Evolutionary conservation across 495 filamentous ascomycete species (phyloP).

Genomic region (Neurospora sp.): DNA sequence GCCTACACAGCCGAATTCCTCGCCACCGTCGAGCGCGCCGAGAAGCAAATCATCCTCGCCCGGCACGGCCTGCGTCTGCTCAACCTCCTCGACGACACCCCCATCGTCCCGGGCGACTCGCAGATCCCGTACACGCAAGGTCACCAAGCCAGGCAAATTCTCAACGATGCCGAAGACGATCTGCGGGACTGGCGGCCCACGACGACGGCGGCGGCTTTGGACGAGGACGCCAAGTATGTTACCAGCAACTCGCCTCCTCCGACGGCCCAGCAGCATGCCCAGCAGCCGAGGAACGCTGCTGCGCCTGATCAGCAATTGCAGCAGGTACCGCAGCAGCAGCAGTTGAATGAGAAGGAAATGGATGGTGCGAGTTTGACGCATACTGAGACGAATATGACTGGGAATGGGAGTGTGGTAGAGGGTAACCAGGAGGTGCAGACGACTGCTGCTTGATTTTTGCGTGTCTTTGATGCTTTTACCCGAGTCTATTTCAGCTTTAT

Average conservation of each 20-base stretch:
- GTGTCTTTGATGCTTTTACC: neutral
- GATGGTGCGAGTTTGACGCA: neutral
- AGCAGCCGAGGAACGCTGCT: neutral
- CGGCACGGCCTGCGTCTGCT: slow-evolving; percentile 78
- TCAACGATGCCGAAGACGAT: slow-evolving; percentile 90
- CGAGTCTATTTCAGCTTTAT: neutral
- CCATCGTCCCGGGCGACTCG: slow-evolving; percentile 77
- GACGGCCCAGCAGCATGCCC: neutral
- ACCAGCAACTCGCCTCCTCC: neutral
- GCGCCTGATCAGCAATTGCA: neutral
- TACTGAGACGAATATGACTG: neutral
- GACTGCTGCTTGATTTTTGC: neutral
- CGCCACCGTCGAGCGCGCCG: slow-evolving; percentile 84
- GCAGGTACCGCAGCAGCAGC: neutral
- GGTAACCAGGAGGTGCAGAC: neutral
- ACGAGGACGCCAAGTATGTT: slow-evolving; percentile 1
- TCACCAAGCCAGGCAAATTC: slow-evolving; percentile 60
- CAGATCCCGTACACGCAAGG: slow-evolving; percentile 54
- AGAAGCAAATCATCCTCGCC: slow-evolving; percentile 92
- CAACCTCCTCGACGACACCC: slow-evolving; percentile 81
- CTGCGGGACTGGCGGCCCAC: slow-evolving; percentile 57
- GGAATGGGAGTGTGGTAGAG: neutral
- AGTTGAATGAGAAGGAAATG: neutral
- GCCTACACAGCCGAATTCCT: slow-evolving; percentile 80
- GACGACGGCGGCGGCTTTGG: neutral